Percentiles rank a stretch among this genome's conserved stretches.
Evolutionary conservation across 371 early-diverging fungal species (phyloP).

Genomic region (Entomophthora muscae): DNA sequence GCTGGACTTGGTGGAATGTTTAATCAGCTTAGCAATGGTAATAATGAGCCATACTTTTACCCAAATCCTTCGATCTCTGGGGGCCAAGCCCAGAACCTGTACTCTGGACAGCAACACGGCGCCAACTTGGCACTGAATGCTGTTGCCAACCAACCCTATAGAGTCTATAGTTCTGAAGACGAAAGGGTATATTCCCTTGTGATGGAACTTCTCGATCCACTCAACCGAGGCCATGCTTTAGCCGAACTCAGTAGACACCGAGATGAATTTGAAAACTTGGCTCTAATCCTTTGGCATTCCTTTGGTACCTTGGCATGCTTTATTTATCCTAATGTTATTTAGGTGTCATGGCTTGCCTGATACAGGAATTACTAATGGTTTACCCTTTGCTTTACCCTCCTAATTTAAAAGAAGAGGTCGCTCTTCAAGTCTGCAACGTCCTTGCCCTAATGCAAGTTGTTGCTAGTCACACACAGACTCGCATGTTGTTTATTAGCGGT

Average conservation of each 20-base stretch:
- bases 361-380: slow-evolving; percentile 86
- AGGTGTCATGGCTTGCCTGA: slow-evolving; percentile 82
- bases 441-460: slow-evolving; percentile 90
- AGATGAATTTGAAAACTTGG: slow-evolving; percentile 86
- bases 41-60: background rate
- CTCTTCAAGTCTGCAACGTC: slow-evolving; percentile 92
- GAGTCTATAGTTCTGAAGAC: background rate
- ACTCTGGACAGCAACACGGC: background rate
- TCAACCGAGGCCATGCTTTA: slow-evolving; percentile 23
- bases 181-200: background rate
- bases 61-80: background rate
- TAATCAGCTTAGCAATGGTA: background rate
- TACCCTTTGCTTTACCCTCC: slow-evolving; percentile 84
- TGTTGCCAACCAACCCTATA: background rate
- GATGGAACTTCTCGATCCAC: background rate
- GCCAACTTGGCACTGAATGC: background rate
- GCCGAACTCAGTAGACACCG: slow-evolving; percentile 83
- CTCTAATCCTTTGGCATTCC: slow-evolving; percentile 90
- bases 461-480: slow-evolving; percentile 84
- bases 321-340: slow-evolving; percentile 5
- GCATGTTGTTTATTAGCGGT: slow-evolving; percentile 71
- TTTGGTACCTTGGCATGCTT: slow-evolving; percentile 47
- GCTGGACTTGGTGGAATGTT: background rate
- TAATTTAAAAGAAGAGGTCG: slow-evolving; percentile 58
- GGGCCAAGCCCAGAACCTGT: background rate